phyloP scores from a whole-genome alignment of 495 filamentous ascomycete species.

The Tetracladium setigerum region DNA sequence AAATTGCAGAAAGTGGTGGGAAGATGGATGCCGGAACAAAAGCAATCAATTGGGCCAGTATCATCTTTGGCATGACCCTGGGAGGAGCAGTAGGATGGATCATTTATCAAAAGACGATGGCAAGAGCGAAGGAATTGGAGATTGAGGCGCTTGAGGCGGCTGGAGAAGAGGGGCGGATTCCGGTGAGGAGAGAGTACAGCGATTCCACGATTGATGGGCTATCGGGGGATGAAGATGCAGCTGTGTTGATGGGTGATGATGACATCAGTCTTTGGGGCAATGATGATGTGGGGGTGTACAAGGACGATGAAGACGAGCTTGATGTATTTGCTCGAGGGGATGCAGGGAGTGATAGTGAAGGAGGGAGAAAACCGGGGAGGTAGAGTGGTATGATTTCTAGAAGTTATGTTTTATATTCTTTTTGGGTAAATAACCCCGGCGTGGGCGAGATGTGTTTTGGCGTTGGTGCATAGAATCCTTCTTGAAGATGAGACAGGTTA shows the following conservation, averaged over 20 bases:
- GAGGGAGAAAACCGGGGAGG: no score
- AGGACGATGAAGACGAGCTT: constrained; percentile 10
- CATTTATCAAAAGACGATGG: constrained; percentile 82
- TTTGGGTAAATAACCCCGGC: no score
- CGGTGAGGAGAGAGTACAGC: constrained; percentile 15
- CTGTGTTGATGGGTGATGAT: constrained; percentile 42
- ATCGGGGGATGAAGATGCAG: constrained; percentile 14
- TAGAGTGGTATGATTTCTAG: no score
- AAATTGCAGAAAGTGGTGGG: constrained; percentile 56
- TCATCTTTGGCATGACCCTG: constrained; percentile 57
- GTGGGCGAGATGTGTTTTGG: no score
- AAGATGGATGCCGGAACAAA: constrained; percentile 60
- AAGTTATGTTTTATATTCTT: no score
- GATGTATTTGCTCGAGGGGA: constrained; percentile 5
- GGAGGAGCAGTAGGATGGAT: constrained; percentile 72
- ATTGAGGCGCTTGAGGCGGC: constrained; percentile 50
- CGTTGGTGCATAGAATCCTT: no score
- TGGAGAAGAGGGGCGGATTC: constrained; percentile 10
- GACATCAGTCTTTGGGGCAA: constrained; percentile 52
- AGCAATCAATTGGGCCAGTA: constrained; percentile 73
- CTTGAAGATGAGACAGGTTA: no score
- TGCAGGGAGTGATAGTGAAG: neutral
- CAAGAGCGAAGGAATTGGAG: constrained; percentile 77
- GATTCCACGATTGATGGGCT: constrained; percentile 11
- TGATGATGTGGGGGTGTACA: constrained; percentile 22